phyloP scores from a whole-genome alignment of 2,329 filamentous ascomycete genomes.

The Bipolaris victoriae region DNA sequence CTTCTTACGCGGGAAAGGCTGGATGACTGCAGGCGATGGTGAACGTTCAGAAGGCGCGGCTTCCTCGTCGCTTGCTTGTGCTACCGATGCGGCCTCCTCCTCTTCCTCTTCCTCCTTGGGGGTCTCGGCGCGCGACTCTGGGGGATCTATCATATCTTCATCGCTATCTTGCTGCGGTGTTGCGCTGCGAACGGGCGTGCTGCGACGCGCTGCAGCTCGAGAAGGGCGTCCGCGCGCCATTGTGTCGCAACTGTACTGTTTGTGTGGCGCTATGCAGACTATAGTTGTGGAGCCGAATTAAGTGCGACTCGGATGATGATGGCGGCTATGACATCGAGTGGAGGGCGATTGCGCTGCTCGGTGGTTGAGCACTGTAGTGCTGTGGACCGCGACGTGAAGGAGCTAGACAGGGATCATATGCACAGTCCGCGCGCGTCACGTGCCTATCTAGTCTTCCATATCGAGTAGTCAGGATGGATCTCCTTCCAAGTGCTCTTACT shows the following conservation, averaged over 20 bases:
- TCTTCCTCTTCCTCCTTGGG: constrained; percentile 60
- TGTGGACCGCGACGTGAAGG: constrained; percentile 25
- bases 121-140: constrained; percentile 45
- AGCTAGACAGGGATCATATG: constrained; percentile 21
- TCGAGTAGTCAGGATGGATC: background rate
- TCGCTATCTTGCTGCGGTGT: constrained; percentile 46
- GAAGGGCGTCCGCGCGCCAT: constrained; percentile 49
- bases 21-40: constrained; percentile 58
- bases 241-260: constrained; percentile 7
- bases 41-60: constrained; percentile 55
- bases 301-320: constrained; percentile 1
- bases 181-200: constrained; percentile 44
- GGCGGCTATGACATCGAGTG: background rate
- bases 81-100: constrained; percentile 57
- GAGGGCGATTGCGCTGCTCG: constrained; percentile 8
- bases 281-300: background rate
- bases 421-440: constrained; percentile 15
- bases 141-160: constrained; percentile 45
- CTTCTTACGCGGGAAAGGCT: constrained; percentile 69
- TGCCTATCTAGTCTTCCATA: background rate
- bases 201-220: constrained; percentile 49
- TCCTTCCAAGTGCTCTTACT: too few relatives aligned
- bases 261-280: background rate
- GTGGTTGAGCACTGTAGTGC: constrained; percentile 8
- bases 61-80: constrained; percentile 48